phyloP scores from a whole-genome alignment of 148 eudicot genomes.

The Beta vulgaris region DNA sequence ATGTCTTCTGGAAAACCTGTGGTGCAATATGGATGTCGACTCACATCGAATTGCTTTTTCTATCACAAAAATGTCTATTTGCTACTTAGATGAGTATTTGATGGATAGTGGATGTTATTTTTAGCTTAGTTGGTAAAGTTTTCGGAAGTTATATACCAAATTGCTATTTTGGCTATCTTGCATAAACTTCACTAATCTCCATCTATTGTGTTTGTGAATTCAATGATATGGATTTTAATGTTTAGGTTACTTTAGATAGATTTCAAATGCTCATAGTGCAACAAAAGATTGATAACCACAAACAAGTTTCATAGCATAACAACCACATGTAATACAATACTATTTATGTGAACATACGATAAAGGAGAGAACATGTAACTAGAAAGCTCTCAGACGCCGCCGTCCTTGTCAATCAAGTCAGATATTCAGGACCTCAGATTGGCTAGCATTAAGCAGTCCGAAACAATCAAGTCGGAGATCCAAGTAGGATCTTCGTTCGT shows the following conservation, averaged over 20 bases:
- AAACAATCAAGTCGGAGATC: too few species aligned
- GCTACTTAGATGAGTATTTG: background rate
- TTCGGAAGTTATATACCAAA: background rate
- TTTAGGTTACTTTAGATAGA: background rate
- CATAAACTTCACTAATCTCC: too few species aligned
- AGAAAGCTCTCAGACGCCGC: too few species aligned
- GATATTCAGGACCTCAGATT: too few species aligned
- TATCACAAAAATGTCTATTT: background rate
- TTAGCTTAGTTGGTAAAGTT: background rate
- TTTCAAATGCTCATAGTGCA: background rate
- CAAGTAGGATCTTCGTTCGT: too few species aligned
- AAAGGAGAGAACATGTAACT: background rate
- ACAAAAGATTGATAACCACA: background rate
- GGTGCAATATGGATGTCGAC: background rate
- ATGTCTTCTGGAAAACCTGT: background rate
- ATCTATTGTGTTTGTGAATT: background rate
- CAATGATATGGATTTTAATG: background rate
- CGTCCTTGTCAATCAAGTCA: too few species aligned
- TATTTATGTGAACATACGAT: background rate
- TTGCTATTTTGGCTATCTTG: too few species aligned
- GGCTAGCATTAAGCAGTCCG: too few species aligned
- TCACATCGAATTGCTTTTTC: background rate
- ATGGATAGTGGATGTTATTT: background rate
- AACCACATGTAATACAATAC: background rate
- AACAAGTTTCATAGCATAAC: background rate